A percentile compares a stretch with the other conserved stretches of the same genome.
These are phyloP conservation scores for Colletotrichum zoysiae DNA, from an alignment of 2,329 filamentous ascomycete species.

Conservation along the genomic window DNA sequence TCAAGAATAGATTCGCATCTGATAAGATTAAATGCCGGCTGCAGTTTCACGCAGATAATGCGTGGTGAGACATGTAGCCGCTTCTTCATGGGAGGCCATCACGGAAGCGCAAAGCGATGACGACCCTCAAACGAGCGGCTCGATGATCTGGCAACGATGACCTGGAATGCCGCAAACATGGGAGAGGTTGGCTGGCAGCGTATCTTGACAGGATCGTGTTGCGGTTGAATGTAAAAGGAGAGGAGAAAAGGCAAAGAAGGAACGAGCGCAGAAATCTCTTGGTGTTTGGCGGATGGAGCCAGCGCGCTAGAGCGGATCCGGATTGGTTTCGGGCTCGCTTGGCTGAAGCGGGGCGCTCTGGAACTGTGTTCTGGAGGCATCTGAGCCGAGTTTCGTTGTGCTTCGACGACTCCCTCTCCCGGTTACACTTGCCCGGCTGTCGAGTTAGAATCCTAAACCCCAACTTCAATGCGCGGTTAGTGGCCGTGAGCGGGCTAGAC, in stretches of 20 bases:
- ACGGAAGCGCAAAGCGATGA: constrained; percentile 52
- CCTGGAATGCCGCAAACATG: constrained; percentile 38
- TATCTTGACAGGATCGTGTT: constrained; percentile 40
- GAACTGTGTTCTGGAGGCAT: not conserved
- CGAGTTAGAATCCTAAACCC: not conserved
- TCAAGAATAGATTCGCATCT: constrained; percentile 4
- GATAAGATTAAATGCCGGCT: constrained; percentile 6
- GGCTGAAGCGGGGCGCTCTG: not conserved
- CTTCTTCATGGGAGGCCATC: constrained; percentile 56
- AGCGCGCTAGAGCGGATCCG: constrained; percentile 27
- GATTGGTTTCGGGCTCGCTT: constrained; percentile 18
- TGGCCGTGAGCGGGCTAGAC: not conserved
- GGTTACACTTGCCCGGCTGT: constrained; percentile 18
- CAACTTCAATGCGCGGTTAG: constrained; percentile 1
- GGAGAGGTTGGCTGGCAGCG: constrained; percentile 27
- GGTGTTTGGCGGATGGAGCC: constrained; percentile 6
- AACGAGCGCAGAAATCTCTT: constrained; percentile 34
- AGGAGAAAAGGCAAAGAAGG: not conserved
- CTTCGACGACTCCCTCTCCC: constrained; percentile 3
- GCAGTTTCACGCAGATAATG: constrained; percentile 1
- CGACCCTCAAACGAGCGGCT: constrained; percentile 53
- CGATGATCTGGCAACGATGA: constrained; percentile 40
- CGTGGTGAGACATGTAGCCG: constrained; percentile 13
- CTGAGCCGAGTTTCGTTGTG: constrained; percentile 17
- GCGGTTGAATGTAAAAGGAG: constrained; percentile 36